phyloP scores from a whole-genome alignment of 495 filamentous ascomycete species.

The Penicillium desertorum region DNA sequence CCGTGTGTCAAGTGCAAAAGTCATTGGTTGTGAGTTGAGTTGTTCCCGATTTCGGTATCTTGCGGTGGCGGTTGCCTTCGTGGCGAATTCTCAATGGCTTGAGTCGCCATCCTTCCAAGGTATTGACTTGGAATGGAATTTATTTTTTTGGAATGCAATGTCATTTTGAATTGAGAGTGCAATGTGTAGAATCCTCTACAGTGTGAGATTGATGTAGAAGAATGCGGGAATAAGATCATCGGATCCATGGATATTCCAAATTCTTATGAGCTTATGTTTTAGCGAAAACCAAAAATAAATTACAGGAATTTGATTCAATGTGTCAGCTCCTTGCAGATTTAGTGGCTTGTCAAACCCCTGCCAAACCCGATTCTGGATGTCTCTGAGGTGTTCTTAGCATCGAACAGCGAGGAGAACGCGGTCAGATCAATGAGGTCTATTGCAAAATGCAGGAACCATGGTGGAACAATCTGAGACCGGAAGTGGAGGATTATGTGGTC shows the following conservation, averaged over 20 bases:
- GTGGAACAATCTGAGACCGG: conserved; percentile 6
- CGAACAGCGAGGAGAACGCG: neutral
- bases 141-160: neutral
- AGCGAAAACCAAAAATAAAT: neutral
- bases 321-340: conserved; percentile 10
- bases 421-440: neutral
- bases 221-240: neutral
- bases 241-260: neutral
- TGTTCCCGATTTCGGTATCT: neutral
- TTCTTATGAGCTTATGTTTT: conserved; percentile 4
- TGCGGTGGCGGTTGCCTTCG: conserved; percentile 10
- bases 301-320: neutral
- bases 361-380: neutral
- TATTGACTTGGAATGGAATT: neutral
- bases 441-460: neutral
- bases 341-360: conserved; percentile 6
- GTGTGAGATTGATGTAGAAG: neutral
- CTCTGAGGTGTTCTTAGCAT: neutral
- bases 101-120: neutral
- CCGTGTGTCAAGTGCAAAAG: neutral
- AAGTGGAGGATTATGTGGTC: neutral
- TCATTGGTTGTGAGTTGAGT: conserved; percentile 1
- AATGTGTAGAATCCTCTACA: neutral
- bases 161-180: neutral
- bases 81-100: conserved; percentile 12